Base-by-base conservation (phyloP, 2,329 filamentous ascomycete genomes). In the Trichophaea hybrida region DNA sequence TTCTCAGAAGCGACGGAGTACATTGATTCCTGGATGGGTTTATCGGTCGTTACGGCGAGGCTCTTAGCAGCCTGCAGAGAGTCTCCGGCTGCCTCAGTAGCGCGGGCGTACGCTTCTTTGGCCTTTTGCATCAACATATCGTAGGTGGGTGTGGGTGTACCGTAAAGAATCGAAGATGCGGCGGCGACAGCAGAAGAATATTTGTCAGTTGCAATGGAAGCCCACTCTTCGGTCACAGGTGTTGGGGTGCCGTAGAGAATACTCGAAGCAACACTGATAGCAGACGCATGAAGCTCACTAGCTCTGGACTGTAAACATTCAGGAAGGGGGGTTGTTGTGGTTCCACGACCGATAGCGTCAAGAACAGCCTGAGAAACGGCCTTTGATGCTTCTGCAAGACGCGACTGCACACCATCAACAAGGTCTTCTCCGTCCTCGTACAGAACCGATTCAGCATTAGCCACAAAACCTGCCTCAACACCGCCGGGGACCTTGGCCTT, bases 101-200 rank as follows among this genome's bases (percentile, higher is more conserved):
- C 58, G 38, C 12, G 38, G 17, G 54, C 53, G 44, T 63, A 65
- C 17, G 69, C 64, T 15, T 68, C 69, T n/a, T 67, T 62, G 49
- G 61, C 61, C 34, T 68, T 65, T 15, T 46, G 51, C 17, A 58
- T 37, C 53, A 75, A 65, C 1, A 74, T 75, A 31, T 75, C 70
- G 32, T 74, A 71, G 6, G 73, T 70, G 1, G 75, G 73, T 6
- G 72, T 72, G 4, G 75, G 75, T 1, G 75, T 77, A 15, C 77
- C 78, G 63, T 78, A 80, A 61, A 80, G 76, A 15, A 75, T 76
- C 59, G 78, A 74, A 13, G 78, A 81, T 17, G 80, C 80, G 58
- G 80, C 79, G 60, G 77, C 75, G 59, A 83, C 77, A 57, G 80
- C 80, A 61, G 78, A 73, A 33, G 73, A 71, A 68, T 81, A 83